These are phyloP conservation scores for Acmispon strigosus DNA, from an alignment of 306 rosid species.

Conservation along the genomic window DNA sequence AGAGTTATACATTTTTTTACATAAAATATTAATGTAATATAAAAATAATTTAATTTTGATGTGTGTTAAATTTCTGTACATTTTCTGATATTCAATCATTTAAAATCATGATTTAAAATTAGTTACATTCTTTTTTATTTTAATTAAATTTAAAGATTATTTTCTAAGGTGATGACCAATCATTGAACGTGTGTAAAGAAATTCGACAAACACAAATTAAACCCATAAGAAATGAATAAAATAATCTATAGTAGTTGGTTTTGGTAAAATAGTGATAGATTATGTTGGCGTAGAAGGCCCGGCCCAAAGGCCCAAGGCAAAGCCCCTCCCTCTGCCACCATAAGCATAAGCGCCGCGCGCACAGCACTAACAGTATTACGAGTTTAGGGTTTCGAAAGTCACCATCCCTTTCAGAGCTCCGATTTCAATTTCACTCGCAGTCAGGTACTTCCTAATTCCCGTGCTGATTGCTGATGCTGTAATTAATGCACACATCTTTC, in stretches of 20 bases:
- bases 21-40: too few relatives aligned
- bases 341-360: not conserved
- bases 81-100: too few relatives aligned
- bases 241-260: not conserved
- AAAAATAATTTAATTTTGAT: too few relatives aligned
- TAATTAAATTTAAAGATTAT: too few relatives aligned
- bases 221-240: too few relatives aligned
- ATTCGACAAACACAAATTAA: too few relatives aligned
- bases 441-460: slow-evolving; percentile 25
- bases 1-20: too few relatives aligned
- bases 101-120: too few relatives aligned
- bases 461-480: not conserved
- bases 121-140: too few relatives aligned
- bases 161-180: too few relatives aligned
- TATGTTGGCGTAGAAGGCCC: not conserved
- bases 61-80: too few relatives aligned
- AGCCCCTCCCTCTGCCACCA: not conserved
- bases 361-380: not conserved
- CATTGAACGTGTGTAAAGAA: too few relatives aligned
- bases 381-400: slow-evolving; percentile 11
- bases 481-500: not conserved
- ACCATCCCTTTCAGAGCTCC: not conserved
- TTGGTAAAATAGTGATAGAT: not conserved
- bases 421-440: not conserved
- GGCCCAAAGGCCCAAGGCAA: not conserved